phyloP scores from a whole-genome alignment of 768 basidiomycete genomes.

The Mycena rosella region DNA sequence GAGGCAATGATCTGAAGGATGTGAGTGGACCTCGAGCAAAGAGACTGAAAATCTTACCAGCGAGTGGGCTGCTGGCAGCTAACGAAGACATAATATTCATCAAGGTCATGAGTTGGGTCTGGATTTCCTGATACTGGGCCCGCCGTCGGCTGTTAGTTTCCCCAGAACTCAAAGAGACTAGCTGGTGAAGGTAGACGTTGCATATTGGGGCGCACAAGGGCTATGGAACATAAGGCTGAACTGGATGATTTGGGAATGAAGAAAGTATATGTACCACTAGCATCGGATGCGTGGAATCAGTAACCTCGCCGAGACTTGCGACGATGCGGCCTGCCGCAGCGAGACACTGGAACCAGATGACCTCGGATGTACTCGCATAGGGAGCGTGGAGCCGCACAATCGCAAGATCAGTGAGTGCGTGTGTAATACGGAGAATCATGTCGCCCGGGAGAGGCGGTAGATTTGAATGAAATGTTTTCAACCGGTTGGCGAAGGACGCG shows the following conservation, averaged over 20 bases:
- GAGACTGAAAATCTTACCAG: background rate
- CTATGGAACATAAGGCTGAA: background rate
- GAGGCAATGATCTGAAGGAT: background rate
- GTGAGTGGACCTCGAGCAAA: background rate
- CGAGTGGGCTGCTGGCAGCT: background rate
- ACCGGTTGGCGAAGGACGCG: conserved; percentile 2
- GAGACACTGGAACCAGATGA: background rate
- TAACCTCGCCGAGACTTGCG: background rate
- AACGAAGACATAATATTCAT: conserved; percentile 1
- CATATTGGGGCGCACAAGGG: background rate
- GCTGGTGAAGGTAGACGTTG: background rate
- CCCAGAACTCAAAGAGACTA: background rate
- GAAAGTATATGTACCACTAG: background rate
- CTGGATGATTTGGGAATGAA: background rate
- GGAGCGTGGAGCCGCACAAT: conserved; percentile 21
- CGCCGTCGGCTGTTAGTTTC: background rate
- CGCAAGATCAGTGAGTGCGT: conserved; percentile 16
- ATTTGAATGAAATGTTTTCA: background rate
- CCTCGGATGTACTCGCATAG: background rate
- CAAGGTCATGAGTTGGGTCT: background rate
- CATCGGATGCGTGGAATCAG: background rate
- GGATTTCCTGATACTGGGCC: background rate
- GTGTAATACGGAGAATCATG: background rate
- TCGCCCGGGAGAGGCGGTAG: background rate
- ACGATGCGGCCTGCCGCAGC: background rate